Percentiles rank a stretch among this genome's conserved stretches.
Conservation (phyloP, 192 early-diverging fungal species). For the Geranomyces michiganensis region DNA sequence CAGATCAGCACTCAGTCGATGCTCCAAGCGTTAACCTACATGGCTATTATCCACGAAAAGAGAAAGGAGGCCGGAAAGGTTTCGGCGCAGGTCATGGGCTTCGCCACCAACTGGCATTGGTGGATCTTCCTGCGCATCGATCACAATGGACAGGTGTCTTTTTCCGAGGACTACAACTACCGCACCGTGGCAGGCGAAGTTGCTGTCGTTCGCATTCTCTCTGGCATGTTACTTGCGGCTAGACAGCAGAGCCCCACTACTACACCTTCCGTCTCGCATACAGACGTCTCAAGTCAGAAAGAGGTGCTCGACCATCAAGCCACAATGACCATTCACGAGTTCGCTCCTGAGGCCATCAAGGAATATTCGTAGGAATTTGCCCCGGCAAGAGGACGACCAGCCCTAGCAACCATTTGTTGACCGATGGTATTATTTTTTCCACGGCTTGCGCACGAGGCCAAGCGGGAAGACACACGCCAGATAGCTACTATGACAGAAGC, state of each 20-base stretch:
- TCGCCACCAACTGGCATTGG: slow-evolving; percentile 4
- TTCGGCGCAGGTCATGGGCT: neutral
- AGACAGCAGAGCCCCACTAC: slow-evolving; percentile 14
- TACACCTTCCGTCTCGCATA: slow-evolving; percentile 3
- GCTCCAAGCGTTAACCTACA: slow-evolving; percentile 1
- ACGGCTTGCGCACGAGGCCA: too few species aligned
- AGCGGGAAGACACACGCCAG: too few species aligned
- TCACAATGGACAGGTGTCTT: slow-evolving; percentile 3
- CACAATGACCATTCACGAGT: slow-evolving; percentile 9
- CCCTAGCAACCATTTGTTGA: too few species aligned
- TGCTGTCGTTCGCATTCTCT: neutral
- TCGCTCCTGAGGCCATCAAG: slow-evolving; percentile 4
- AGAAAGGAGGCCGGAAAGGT: slow-evolving; percentile 5
- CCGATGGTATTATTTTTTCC: too few species aligned
- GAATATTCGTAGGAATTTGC: too few species aligned
- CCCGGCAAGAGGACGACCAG: too few species aligned
- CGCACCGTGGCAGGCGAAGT: neutral
- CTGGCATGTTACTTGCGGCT: slow-evolving; percentile 15
- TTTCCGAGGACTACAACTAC: slow-evolving; percentile 7
- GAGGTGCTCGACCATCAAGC: slow-evolving; percentile 9
- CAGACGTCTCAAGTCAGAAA: slow-evolving; percentile 1
- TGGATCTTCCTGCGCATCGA: slow-evolving; percentile 15
- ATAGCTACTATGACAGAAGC: too few species aligned
- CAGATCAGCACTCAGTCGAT: neutral
- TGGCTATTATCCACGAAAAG: slow-evolving; percentile 1